Conservation (phyloP, 768 basidiomycete species). For the Rhizopogon vinicolor region DNA sequence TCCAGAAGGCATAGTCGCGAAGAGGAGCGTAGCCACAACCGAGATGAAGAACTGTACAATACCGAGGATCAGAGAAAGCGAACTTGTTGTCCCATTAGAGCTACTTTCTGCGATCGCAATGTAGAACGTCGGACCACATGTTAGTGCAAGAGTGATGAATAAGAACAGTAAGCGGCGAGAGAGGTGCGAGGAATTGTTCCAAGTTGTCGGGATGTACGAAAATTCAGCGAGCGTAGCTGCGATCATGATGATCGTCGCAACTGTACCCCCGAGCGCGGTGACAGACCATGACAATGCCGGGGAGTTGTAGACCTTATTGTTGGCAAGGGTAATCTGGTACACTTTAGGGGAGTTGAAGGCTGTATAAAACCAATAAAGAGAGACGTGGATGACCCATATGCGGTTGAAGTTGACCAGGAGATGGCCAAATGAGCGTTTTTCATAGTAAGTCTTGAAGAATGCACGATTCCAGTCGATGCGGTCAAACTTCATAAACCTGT, state of each 20-base stretch:
- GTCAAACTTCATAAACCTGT: slow-evolving; percentile 96
- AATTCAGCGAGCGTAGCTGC: slow-evolving; percentile 92
- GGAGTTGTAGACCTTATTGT: slow-evolving; percentile 45
- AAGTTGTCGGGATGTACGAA: slow-evolving; percentile 95
- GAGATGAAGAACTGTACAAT: slow-evolving; percentile 97
- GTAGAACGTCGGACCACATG: slow-evolving; percentile 92
- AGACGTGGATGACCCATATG: slow-evolving; percentile 96
- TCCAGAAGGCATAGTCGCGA: slow-evolving; percentile 90
- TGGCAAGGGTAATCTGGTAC: slow-evolving; percentile 46
- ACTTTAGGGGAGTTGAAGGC: slow-evolving; percentile 88
- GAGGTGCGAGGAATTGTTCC: slow-evolving; percentile 98
- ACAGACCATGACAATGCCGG: slow-evolving; percentile 90
- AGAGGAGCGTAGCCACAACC: slow-evolving; percentile 78
- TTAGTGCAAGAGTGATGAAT: slow-evolving; percentile 83
- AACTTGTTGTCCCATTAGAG: slow-evolving; percentile 51
- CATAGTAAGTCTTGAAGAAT: slow-evolving; percentile 99
- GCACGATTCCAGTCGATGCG: slow-evolving; percentile 94
- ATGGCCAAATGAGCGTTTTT: slow-evolving; percentile 95
- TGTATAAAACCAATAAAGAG: slow-evolving; percentile 95
- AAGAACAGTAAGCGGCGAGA: slow-evolving; percentile 89
- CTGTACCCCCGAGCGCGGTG: slow-evolving; percentile 90
- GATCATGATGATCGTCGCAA: slow-evolving; percentile 97
- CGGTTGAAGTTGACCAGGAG: slow-evolving; percentile 99
- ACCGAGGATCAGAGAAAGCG: slow-evolving; percentile 85
- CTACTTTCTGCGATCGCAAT: slow-evolving; percentile 78